phyloP scores from a whole-genome alignment of 2,329 filamentous ascomycete genomes.

The Talaromyces amestolkiae region DNA sequence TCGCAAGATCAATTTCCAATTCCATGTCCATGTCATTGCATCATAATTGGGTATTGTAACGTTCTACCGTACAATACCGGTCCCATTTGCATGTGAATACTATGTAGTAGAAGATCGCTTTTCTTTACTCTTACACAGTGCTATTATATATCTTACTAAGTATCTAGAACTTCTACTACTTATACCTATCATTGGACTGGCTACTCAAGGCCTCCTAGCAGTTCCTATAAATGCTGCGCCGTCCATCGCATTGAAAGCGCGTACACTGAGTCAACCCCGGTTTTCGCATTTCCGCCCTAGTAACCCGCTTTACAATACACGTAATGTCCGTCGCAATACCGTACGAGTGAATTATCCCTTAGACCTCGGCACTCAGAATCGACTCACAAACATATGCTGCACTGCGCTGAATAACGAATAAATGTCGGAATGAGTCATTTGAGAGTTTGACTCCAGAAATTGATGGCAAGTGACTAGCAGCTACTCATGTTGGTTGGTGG shows the following conservation, averaged over 20 bases:
- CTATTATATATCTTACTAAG: background rate
- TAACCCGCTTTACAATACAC: slow-evolving; percentile 11
- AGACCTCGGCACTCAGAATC: slow-evolving; percentile 19
- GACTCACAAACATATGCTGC: background rate
- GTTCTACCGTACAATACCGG: slow-evolving; percentile 9
- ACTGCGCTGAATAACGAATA: slow-evolving; percentile 4
- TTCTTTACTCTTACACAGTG: background rate
- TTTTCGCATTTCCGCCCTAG: slow-evolving; percentile 19
- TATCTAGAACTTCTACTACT: too few relatives aligned
- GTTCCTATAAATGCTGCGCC: background rate
- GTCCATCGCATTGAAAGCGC: too few relatives aligned
- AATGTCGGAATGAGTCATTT: slow-evolving; percentile 15
- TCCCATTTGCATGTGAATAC: slow-evolving; percentile 15
- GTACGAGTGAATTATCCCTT: background rate
- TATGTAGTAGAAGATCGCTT: background rate
- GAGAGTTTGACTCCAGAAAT: background rate
- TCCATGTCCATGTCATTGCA: slow-evolving; percentile 4
- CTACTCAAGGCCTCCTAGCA: background rate
- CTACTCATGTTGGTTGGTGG: too few relatives aligned
- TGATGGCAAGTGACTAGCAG: background rate
- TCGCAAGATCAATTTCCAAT: slow-evolving; percentile 4
- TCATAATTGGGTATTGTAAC: background rate
- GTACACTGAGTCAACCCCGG: slow-evolving; percentile 15
- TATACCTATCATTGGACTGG: background rate
- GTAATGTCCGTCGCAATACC: background rate